Percentiles rank a stretch among this genome's conserved stretches.
phyloP scores from a whole-genome alignment of 768 basidiomycete genomes.

The Trametes cubensis region DNA sequence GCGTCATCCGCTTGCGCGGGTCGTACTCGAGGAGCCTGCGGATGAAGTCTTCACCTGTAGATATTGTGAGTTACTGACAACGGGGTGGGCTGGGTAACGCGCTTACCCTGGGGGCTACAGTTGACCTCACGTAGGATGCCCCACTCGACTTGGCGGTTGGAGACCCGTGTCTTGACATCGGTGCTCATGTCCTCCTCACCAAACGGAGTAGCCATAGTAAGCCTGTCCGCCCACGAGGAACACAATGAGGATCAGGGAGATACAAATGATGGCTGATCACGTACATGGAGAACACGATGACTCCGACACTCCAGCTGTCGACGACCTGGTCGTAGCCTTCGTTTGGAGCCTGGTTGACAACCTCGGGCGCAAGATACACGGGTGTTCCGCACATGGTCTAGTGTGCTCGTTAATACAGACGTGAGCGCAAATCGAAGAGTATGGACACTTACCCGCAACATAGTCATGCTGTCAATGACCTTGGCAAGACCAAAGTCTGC shows the following conservation, averaged over 20 bases:
- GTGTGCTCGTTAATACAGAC: constrained; percentile 8
- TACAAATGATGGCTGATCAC: constrained; percentile 28
- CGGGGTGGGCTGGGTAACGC: background rate
- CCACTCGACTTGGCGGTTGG: constrained; percentile 66
- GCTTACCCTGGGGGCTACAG: constrained; percentile 54
- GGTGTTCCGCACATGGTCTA: constrained; percentile 98
- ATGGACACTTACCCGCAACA: constrained; percentile 60
- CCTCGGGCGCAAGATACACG: constrained; percentile 90
- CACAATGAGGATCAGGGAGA: background rate
- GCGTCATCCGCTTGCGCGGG: constrained; percentile 69
- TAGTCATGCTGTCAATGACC: constrained; percentile 77
- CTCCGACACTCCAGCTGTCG: constrained; percentile 96
- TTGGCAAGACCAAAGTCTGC: constrained; percentile 98
- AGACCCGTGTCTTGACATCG: constrained; percentile 64
- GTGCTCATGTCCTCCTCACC: constrained; percentile 67
- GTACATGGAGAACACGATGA: constrained; percentile 91
- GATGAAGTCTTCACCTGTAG: constrained; percentile 68
- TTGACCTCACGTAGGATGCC: constrained; percentile 41
- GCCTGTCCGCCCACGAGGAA: constrained; percentile 44
- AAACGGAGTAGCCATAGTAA: constrained; percentile 80
- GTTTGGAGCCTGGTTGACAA: constrained; percentile 62
- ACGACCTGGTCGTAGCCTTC: constrained; percentile 87
- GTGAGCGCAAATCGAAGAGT: constrained; percentile 5
- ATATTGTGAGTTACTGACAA: background rate
- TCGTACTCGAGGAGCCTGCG: constrained; percentile 61